A percentile compares a stretch with the other conserved stretches of the same genome.
phyloP scores from a whole-genome alignment of 345 rosid genomes.

The Raphanus sativus region DNA sequence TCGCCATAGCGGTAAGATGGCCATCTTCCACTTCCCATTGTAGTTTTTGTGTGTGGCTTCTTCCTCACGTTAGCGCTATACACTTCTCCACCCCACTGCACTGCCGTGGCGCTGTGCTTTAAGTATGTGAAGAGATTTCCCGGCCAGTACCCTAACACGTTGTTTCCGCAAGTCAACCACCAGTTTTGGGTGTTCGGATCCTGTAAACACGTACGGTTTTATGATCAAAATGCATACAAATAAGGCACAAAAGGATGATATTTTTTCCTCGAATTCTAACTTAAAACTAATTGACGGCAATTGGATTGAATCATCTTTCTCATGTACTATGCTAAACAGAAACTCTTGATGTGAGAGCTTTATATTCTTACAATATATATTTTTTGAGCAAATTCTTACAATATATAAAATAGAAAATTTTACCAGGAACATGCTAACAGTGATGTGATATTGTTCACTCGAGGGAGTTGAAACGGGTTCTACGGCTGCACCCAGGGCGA shows the following conservation, averaged over 20 bases:
- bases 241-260: neutral
- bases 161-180: constrained; percentile 41
- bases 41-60: constrained; percentile 52
- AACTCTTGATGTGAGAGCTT: too few relatives aligned
- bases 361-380: too few relatives aligned
- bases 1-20: neutral
- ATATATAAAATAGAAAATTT: neutral
- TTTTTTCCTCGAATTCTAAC: neutral
- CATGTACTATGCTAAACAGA: too few relatives aligned
- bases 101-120: constrained; percentile 42
- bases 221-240: neutral
- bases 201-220: constrained; percentile 18
- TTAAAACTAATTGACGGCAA: neutral
- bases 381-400: neutral
- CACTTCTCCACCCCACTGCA: constrained; percentile 66
- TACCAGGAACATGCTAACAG: constrained; percentile 36
- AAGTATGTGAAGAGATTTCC: constrained; percentile 32
- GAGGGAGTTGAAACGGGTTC: neutral
- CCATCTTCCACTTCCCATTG: constrained; percentile 54
- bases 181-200: constrained; percentile 48
- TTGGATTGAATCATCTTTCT: too few relatives aligned
- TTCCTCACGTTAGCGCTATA: constrained; percentile 42
- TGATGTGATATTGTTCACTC: constrained; percentile 29
- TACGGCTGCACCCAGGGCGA: constrained; percentile 39
- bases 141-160: constrained; percentile 45